Evolutionary conservation across 179 eudicot genomes (phyloP).

Genomic region (Sideroxylon spinosum): DNA sequence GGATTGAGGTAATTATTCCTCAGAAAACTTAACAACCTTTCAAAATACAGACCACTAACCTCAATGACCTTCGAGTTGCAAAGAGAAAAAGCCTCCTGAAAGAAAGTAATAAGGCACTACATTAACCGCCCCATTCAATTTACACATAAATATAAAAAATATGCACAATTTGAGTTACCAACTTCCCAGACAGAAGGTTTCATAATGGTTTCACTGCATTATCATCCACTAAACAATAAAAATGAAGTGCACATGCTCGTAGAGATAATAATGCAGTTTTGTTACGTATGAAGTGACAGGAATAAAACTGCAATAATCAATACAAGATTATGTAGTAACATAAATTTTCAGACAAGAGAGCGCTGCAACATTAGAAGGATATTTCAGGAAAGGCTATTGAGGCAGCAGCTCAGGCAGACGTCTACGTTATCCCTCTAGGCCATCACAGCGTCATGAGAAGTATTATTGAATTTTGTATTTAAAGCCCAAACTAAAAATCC

Average conservation of each 20-base stretch:
- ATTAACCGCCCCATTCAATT: background rate
- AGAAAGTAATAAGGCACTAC: constrained; percentile 20
- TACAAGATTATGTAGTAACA: background rate
- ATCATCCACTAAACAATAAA: background rate
- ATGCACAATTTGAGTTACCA: background rate
- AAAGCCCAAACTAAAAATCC: constrained; percentile 10
- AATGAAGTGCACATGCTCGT: background rate
- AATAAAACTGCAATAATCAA: background rate
- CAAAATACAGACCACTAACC: constrained; percentile 37
- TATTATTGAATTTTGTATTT: background rate
- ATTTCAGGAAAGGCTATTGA: too few species aligned
- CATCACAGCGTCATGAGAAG: background rate
- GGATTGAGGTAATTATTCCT: background rate
- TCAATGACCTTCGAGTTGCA: constrained; percentile 63
- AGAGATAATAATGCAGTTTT: background rate
- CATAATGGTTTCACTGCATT: constrained; percentile 4
- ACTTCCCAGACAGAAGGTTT: constrained; percentile 8
- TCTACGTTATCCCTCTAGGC: constrained; percentile 10
- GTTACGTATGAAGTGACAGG: background rate
- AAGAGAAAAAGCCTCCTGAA: constrained; percentile 85
- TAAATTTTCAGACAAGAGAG: background rate
- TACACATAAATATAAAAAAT: background rate
- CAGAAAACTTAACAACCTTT: background rate
- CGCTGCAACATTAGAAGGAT: too few species aligned
- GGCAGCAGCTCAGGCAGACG: too few species aligned